A percentile compares a stretch with the other conserved stretches of the same genome.
phyloP scores from a whole-genome alignment of 305 asterid species.

The Fraxinus velutina region DNA sequence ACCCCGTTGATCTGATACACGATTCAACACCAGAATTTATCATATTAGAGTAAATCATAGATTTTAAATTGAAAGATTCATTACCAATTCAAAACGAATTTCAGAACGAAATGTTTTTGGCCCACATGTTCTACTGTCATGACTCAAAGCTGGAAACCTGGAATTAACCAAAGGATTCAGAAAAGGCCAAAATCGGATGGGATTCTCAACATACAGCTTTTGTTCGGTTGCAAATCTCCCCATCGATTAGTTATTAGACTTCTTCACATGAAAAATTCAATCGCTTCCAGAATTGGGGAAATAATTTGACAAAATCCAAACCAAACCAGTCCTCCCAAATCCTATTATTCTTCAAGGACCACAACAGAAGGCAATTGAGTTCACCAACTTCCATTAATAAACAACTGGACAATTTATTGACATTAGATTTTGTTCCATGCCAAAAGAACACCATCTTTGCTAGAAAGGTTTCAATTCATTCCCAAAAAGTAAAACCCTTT shows the following conservation, averaged over 20 bases:
- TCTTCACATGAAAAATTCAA: background rate
- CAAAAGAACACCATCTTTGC: slow-evolving; percentile 20
- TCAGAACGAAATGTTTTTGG: background rate
- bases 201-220: background rate
- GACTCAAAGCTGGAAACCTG: slow-evolving; percentile 14
- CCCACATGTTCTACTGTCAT: slow-evolving; percentile 14
- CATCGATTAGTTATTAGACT: background rate
- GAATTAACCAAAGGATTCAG: slow-evolving; percentile 16
- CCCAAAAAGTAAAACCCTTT: background rate
- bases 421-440: slow-evolving; percentile 36
- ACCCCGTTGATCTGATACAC: slow-evolving; percentile 43
- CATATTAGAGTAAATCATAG: background rate
- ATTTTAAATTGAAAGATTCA: background rate
- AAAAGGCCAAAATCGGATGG: slow-evolving; percentile 17
- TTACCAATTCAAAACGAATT: background rate
- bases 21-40: background rate
- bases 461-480: background rate
- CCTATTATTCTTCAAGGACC: slow-evolving; percentile 34
- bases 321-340: slow-evolving; percentile 9
- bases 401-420: slow-evolving; percentile 24
- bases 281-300: slow-evolving; percentile 25
- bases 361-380: slow-evolving; percentile 30
- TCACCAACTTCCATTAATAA: slow-evolving; percentile 25
- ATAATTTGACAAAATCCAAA: slow-evolving; percentile 28
- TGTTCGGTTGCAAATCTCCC: background rate